Evolutionary conservation across 805 yeast genomes (phyloP), one percentile per base, ranked within the genome.

Genomic region (Yarrowia osloensis): DNA sequence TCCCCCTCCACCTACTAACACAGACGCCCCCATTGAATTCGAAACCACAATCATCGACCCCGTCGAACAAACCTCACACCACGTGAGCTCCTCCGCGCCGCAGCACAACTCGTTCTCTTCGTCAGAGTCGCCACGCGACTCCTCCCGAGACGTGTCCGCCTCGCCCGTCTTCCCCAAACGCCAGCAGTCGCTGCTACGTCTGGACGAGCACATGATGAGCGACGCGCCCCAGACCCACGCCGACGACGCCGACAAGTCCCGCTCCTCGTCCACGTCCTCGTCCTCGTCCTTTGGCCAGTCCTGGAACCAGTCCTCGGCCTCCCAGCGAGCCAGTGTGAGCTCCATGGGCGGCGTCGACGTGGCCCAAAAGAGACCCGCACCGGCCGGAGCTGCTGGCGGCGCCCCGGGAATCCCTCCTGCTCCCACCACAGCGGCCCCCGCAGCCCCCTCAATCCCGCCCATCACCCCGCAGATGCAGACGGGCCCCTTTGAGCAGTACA

Each of bases 1-100:
- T 28, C 19, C 24, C 21, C 29, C 21, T 31, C 31, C n/a, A 19
- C 22, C 3, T 35, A 11, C 62, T 57, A 57, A 57, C 49, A 19
- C 49, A 57, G 63, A 57, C 49, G 63, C 63, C 26, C 63, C 63
- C 29, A 57, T 57, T 15, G 63, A 57, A 29, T 57, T 57, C 63
- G 63, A 57, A 28, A 40, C 63, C 24, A 57, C 63, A 40, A 28
- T 39, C 35, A 40, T 57, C 21, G 47, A 39, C 37, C 63, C 31
- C 19, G 26, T 17, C 22, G 63, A 40, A 11, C 61, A 54, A 13
- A 54, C 61, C 5, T 54, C 61, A 11, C 61, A 54, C 44, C 13
- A 49, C 9, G 55, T 49, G 17, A 28, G 9, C 46, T 3, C n/a
- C 7, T 12, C 24, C 55, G 26, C 19, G 8, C 49, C n/a, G 19